Conservation (phyloP, 2,329 filamentous ascomycete species). For the Phaeomoniella chlamydospora region DNA sequence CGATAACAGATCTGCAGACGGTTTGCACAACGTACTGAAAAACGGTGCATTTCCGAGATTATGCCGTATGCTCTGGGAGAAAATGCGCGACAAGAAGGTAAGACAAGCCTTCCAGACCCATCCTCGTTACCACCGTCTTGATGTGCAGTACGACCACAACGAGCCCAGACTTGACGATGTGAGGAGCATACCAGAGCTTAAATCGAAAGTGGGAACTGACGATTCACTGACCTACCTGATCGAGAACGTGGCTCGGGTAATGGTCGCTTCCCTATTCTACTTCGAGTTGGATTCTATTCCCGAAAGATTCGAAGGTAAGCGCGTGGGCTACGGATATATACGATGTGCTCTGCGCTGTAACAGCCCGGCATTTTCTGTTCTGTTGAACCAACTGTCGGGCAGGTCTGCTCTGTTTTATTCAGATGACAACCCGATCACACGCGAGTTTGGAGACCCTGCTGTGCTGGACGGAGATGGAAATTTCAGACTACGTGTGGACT, state of each 20-base stretch:
- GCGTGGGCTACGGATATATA: constrained; percentile 9
- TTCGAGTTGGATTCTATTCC: constrained; percentile 11
- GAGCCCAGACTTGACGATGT: constrained; percentile 2
- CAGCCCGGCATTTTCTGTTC: constrained; percentile 6
- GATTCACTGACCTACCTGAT: constrained; percentile 7
- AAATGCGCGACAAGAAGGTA: constrained; percentile 8
- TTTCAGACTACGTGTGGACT: constrained; percentile 10
- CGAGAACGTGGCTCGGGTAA: constrained; percentile 7
- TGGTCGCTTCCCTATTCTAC: constrained; percentile 11
- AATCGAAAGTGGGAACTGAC: constrained; percentile 5
- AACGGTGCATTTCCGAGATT: constrained; percentile 9
- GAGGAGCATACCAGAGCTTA: constrained; percentile 10
- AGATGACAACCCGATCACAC: constrained; percentile 6
- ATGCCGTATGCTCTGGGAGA: constrained; percentile 7
- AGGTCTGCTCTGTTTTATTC: constrained; percentile 10
- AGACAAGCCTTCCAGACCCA: constrained; percentile 5
- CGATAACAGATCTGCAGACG: no score
- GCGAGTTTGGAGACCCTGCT: constrained; percentile 8
- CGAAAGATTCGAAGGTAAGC: constrained; percentile 7
- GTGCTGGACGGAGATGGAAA: constrained; percentile 8
- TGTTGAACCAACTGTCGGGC: constrained; percentile 7
- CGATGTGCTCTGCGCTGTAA: constrained; percentile 7
- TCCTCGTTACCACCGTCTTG: constrained; percentile 7
- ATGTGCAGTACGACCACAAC: constrained; percentile 9
- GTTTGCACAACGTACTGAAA: constrained; percentile 6